Conservation (phyloP, 2,329 filamentous ascomycete species). For the Cyphellophora europaea region DNA sequence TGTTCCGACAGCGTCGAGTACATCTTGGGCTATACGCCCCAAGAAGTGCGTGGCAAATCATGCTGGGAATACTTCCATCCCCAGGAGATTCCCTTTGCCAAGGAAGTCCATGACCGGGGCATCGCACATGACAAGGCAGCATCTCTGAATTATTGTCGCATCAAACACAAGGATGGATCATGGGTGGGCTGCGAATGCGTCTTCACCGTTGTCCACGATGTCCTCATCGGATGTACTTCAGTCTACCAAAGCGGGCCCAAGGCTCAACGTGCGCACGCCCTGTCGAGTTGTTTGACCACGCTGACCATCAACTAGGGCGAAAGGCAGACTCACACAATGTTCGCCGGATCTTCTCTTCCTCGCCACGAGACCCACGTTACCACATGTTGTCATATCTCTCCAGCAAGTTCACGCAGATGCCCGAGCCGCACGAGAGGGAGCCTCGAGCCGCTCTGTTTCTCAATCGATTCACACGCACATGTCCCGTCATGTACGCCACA, state of each 20-base stretch:
- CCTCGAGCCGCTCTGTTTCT: constrained; percentile 76
- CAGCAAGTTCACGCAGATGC: constrained; percentile 55
- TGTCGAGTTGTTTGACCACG: constrained; percentile 3
- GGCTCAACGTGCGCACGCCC: constrained; percentile 57
- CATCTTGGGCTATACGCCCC: constrained; percentile 69
- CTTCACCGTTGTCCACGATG: constrained; percentile 82
- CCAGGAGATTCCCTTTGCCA: constrained; percentile 67
- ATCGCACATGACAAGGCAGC: constrained; percentile 75
- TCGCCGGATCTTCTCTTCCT: constrained; percentile 69
- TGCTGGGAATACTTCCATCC: constrained; percentile 83
- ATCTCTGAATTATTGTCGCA: constrained; percentile 68
- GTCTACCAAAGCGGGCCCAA: constrained; percentile 61
- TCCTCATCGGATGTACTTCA: constrained; percentile 74
- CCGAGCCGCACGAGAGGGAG: constrained; percentile 54
- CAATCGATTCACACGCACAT: constrained; percentile 73
- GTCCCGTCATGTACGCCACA: constrained; percentile 81
- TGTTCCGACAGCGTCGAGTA: constrained; percentile 75
- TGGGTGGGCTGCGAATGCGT: constrained; percentile 81
- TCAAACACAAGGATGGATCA: constrained; percentile 57
- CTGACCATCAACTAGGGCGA: constrained; percentile 47
- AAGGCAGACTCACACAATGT: constrained; percentile 70
- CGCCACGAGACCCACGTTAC: constrained; percentile 73
- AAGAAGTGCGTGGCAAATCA: constrained; percentile 66
- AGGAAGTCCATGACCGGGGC: constrained; percentile 61
- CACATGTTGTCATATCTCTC: constrained; percentile 84